Base-by-base conservation (phyloP, 1,284 basidiomycete genomes). In the Anthracocystis setariae region DNA sequence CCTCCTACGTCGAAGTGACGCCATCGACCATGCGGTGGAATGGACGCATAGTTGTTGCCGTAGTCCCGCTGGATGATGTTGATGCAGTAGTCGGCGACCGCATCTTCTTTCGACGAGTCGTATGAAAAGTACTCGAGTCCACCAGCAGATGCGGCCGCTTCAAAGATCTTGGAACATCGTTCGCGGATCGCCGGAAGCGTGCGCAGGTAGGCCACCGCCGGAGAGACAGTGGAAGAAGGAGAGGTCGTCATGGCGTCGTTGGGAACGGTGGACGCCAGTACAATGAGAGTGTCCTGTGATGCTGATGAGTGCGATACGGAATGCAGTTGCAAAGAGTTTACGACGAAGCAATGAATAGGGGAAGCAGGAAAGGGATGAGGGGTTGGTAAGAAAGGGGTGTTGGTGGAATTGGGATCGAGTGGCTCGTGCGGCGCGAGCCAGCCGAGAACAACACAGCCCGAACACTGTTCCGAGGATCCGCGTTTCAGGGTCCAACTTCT, bases 11-110 rank as follows among this genome's bases (percentile, higher is more conserved):
- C 77, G 62, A 96, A 90, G 83, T 96, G 94, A 44, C 92, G 86
- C 90, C 92, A 93, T 24, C 94, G 88, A 25, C 93, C 92, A 81
- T 97, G 94, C 17, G 93, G 91, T 1, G 91, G 90, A 54, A 95
- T 94, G 89, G 86, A 85, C 37, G 85, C 84, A 73, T 90, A 91
- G 79, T 90, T 85, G 1, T 86, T 86, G 3, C 90, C 90, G 83
- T 91, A 96, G 84, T 95, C 93, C 54, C 92, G 88, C 90, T 93
- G 64, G 71, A 98, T 94, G 74, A 97, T 90, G 27, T 86, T 84
- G 20, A 89, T 85, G 80, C 93, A 96, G 84, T 91, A 96, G 21
- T 87, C 88, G n/a, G 91, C 89, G 2, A 92, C 91, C 21, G 86
- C 86, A 13, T 79, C 81, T 80, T 94, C 89, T 74, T 89, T 90